Percentiles rank a stretch among this genome's conserved stretches.
Evolutionary conservation across 2,329 filamentous ascomycete genomes (phyloP).

Genomic region (Mariannaea sp.): DNA sequence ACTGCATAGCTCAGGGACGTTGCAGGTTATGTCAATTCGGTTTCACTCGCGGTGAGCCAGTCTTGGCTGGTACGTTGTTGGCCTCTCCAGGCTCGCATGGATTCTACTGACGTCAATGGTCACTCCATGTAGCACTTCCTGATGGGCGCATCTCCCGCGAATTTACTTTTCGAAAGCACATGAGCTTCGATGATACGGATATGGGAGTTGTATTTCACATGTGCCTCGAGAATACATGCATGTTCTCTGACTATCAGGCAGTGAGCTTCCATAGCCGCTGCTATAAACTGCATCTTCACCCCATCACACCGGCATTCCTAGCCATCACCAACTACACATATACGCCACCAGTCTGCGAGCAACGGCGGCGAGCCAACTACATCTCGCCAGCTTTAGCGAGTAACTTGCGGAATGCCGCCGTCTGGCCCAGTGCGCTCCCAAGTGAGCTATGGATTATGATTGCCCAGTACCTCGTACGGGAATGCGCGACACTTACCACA

Average conservation of each 20-base stretch:
- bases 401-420: background rate
- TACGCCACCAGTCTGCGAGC: background rate
- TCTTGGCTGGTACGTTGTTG: conserved; percentile 10
- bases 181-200: background rate
- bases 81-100: background rate
- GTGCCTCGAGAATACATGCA: background rate
- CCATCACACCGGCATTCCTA: background rate
- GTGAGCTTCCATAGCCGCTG: background rate
- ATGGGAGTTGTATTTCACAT: background rate
- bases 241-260: background rate
- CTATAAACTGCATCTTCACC: background rate
- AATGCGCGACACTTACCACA: background rate
- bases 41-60: conserved; percentile 1
- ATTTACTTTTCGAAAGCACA: background rate
- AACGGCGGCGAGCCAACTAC: background rate
- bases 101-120: background rate
- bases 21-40: conserved; percentile 18
- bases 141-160: background rate
- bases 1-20: conserved; percentile 20
- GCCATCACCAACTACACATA: background rate
- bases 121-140: background rate
- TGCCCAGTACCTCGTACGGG: background rate
- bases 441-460: background rate
- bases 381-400: background rate
- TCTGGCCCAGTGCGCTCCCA: background rate